Evolutionary conservation across 805 yeast species (phyloP).

Genomic region (Tetrapisispora namnaoensis): DNA sequence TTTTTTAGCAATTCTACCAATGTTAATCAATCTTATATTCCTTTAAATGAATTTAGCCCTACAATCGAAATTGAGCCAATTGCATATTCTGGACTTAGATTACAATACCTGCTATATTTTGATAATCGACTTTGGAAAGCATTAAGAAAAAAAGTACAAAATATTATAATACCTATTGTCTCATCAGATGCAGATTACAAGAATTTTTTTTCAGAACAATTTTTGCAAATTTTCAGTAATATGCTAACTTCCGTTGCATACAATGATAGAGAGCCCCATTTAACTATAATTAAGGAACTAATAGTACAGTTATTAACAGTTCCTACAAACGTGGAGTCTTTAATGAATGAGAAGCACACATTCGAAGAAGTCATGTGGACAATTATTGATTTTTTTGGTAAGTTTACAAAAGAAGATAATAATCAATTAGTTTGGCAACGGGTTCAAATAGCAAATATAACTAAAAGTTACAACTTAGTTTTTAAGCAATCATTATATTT

Average conservation of each 20-base stretch:
- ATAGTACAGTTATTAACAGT: conserved; percentile 86
- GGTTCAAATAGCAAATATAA: conserved; percentile 26
- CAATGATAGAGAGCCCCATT: conserved; percentile 82
- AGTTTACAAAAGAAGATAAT: conserved; percentile 31
- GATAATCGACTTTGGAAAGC: conserved; percentile 50
- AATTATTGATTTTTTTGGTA: conserved; percentile 34
- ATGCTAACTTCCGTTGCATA: conserved; percentile 39
- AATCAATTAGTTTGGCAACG: conserved; percentile 30
- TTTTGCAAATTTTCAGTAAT: conserved; percentile 45
- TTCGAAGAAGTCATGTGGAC: conserved; percentile 41
- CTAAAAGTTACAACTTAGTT: conserved; percentile 28
- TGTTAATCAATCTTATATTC: neutral
- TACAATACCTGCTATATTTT: conserved; percentile 49
- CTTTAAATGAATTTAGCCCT: neutral
- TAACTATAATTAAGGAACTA: conserved; percentile 59
- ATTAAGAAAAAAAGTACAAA: conserved; percentile 39
- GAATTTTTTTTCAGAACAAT: conserved; percentile 40
- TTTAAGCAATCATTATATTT: conserved; percentile 30
- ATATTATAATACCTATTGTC: conserved; percentile 44
- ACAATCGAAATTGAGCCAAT: neutral
- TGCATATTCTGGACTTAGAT: conserved; percentile 33
- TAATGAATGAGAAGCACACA: conserved; percentile 21
- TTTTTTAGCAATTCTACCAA: no score
- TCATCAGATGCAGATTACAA: conserved; percentile 43
- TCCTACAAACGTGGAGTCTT: conserved; percentile 55